Percentiles rank a stretch among this genome's conserved stretches.
phyloP scores from a whole-genome alignment of 2,329 filamentous ascomycete genomes.

The Paramyrothecium roridum region DNA sequence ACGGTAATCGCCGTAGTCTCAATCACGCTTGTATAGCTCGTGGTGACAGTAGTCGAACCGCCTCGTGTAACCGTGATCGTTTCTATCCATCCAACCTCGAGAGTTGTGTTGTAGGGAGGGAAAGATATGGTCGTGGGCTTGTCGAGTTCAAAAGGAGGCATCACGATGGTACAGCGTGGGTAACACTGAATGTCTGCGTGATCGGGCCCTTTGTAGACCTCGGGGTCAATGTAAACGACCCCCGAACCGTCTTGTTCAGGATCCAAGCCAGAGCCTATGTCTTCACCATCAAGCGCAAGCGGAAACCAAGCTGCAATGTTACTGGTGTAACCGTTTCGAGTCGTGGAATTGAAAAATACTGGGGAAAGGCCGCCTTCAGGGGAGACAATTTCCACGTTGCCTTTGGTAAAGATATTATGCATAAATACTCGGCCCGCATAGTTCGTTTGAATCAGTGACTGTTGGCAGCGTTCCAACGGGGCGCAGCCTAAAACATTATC shows the following conservation, averaged over 20 bases:
- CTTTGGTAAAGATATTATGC: constrained; percentile 15
- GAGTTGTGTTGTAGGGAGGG: background rate
- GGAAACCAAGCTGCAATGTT: constrained; percentile 1
- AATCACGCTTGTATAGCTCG: background rate
- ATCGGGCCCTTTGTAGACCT: background rate
- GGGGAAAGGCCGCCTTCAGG: background rate
- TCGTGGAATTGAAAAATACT: constrained; percentile 4
- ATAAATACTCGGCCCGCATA: constrained; percentile 7
- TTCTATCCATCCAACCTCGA: constrained; percentile 1
- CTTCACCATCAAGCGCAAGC: background rate
- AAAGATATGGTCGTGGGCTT: constrained; percentile 1
- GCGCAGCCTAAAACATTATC: constrained; percentile 56
- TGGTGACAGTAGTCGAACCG: too few relatives aligned
- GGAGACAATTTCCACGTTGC: constrained; percentile 5
- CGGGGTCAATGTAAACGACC: constrained; percentile 1
- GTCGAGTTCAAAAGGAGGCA: background rate
- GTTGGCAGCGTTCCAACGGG: constrained; percentile 21
- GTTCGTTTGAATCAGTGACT: constrained; percentile 5
- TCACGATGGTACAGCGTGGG: constrained; percentile 1
- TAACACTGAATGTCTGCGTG: background rate
- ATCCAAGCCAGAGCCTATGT: background rate
- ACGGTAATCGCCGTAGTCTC: background rate
- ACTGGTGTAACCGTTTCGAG: constrained; percentile 3
- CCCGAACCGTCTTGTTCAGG: background rate
- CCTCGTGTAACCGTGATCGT: background rate